These are phyloP conservation scores for Syzygium grande DNA, from an alignment of 345 rosid species.

Conservation along the genomic window DNA sequence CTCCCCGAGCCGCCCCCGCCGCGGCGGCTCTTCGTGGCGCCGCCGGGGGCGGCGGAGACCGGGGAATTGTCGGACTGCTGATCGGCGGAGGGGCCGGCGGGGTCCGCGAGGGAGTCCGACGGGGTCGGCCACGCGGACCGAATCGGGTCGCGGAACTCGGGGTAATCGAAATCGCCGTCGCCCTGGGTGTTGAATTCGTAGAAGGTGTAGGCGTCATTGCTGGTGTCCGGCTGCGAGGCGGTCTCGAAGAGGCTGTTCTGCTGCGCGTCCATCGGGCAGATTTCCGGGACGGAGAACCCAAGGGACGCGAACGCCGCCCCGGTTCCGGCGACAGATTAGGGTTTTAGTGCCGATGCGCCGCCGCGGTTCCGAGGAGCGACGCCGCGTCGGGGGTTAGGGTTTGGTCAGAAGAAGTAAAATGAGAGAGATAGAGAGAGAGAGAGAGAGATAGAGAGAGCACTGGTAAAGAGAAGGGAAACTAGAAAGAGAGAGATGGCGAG, in stretches of 20 bases:
- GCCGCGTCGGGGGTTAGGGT: conserved; percentile 4
- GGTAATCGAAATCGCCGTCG: conserved; percentile 93
- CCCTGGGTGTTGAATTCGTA: conserved; percentile 97
- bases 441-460: background rate
- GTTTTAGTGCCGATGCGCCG: conserved; percentile 7
- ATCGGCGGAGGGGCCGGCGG: conserved; percentile 33
- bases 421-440: background rate
- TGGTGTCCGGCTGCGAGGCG: conserved; percentile 93
- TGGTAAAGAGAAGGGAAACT: background rate
- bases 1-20: conserved; percentile 7
- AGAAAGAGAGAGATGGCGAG: background rate
- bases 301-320: background rate
- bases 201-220: conserved; percentile 79
- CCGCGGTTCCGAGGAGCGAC: conserved; percentile 2
- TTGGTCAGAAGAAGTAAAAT: background rate
- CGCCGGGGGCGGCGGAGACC: conserved; percentile 33
- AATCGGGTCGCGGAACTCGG: conserved; percentile 52
- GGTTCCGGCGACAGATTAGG: background rate
- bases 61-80: conserved; percentile 36
- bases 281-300: background rate
- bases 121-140: conserved; percentile 81
- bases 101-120: conserved; percentile 62
- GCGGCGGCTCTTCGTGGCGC: conserved; percentile 23
- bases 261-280: conserved; percentile 58
- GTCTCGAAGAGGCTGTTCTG: conserved; percentile 70